Evolutionary conservation across 2,329 filamentous ascomycete genomes (phyloP).

Genomic region (Ophiostoma montium): DNA sequence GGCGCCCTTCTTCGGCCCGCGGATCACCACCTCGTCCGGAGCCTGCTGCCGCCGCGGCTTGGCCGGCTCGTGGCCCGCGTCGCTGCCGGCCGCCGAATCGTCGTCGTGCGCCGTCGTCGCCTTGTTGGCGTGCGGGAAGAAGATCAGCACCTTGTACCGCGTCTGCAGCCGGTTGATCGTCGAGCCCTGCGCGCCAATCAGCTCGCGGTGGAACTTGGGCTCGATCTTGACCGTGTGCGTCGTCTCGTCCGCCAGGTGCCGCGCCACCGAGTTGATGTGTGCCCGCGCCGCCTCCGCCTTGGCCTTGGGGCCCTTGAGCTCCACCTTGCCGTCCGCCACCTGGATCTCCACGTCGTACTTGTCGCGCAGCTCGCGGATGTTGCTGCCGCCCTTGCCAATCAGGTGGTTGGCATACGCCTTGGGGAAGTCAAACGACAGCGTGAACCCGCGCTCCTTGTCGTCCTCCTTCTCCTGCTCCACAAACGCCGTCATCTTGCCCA

Average conservation of each 20-base stretch:
- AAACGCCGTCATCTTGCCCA: conserved; percentile 61
- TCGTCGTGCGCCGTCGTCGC: conserved; percentile 56
- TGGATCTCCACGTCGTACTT: conserved; percentile 65
- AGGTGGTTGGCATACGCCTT: conserved; percentile 87
- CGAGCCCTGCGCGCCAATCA: conserved; percentile 77
- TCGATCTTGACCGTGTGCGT: conserved; percentile 81
- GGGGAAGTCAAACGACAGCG: conserved; percentile 77
- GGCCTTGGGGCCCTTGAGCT: conserved; percentile 88
- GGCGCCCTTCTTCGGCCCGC: conserved; percentile 83
- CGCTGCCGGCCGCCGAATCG: conserved; percentile 50
- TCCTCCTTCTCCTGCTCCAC: conserved; percentile 81
- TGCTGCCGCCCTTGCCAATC: conserved; percentile 53
- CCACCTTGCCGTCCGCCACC: conserved; percentile 84
- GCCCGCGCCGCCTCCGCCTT: conserved; percentile 80
- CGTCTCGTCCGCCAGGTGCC: conserved; percentile 80
- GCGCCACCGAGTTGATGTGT: conserved; percentile 65
- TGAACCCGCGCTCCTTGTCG: conserved; percentile 85
- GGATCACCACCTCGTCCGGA: conserved; percentile 77
- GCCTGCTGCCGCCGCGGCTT: conserved; percentile 58
- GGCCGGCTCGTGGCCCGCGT: conserved; percentile 30
- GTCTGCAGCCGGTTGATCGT: conserved; percentile 88
- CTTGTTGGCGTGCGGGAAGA: conserved; percentile 73
- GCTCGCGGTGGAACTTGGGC: conserved; percentile 82
- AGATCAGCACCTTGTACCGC: conserved; percentile 85
- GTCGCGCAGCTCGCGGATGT: conserved; percentile 51